Evolutionary conservation across 2,329 filamentous ascomycete species (phyloP).

Genomic region (Acephala macrosclerotiorum): DNA sequence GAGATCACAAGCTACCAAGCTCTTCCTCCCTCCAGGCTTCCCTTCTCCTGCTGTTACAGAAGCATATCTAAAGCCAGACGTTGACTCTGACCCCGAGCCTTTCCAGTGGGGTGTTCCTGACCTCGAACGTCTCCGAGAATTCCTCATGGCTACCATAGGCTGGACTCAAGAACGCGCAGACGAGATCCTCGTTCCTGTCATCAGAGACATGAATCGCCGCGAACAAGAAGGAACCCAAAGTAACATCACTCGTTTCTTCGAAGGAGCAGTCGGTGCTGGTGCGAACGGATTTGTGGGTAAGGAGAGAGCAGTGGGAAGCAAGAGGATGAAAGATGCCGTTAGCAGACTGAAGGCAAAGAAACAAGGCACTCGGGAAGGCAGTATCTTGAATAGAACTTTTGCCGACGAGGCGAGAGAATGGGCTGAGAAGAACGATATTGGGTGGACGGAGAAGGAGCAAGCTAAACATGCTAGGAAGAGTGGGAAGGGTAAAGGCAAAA

Average conservation of each 20-base stretch:
- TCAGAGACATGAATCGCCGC: slow-evolving; percentile 91
- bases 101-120: slow-evolving; percentile 98
- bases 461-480: slow-evolving; percentile 31
- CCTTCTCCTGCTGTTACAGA: slow-evolving; percentile 79
- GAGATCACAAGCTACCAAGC: slow-evolving; percentile 77
- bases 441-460: slow-evolving; percentile 39
- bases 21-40: slow-evolving; percentile 84
- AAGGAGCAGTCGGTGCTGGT: slow-evolving; percentile 74
- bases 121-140: slow-evolving; percentile 81
- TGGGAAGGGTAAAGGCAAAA: slow-evolving; percentile 26
- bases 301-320: slow-evolving; percentile 66
- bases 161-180: slow-evolving; percentile 94
- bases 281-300: slow-evolving; percentile 66
- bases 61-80: slow-evolving; percentile 87
- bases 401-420: slow-evolving; percentile 43
- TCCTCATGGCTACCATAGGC: slow-evolving; percentile 90
- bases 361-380: neutral
- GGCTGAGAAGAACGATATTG: slow-evolving; percentile 43
- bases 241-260: slow-evolving; percentile 95
- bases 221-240: slow-evolving; percentile 91
- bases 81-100: slow-evolving; percentile 76
- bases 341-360: slow-evolving; percentile 63
- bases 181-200: slow-evolving; percentile 93
- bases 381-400: slow-evolving; percentile 36
- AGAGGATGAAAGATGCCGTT: slow-evolving; percentile 80